Conservation (phyloP, 345 rosid genomes). For the Populus nigra region DNA sequence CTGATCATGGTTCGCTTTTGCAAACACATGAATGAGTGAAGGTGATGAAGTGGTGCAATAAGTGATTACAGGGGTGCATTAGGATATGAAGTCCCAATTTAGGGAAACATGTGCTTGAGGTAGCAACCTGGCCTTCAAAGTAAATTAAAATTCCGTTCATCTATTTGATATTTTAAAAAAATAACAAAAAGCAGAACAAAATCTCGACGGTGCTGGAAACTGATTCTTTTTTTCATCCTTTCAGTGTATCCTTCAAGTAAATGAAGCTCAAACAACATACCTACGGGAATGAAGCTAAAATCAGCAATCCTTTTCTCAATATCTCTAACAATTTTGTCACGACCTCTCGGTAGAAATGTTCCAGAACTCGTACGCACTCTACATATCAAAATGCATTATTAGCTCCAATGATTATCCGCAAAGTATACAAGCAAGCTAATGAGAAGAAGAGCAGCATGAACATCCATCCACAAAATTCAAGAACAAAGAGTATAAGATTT, state of each 20-base stretch:
- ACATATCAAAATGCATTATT: constrained; percentile 10
- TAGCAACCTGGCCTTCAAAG: background rate
- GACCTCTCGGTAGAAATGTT: constrained; percentile 74
- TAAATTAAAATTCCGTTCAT: background rate
- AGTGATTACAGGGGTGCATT: background rate
- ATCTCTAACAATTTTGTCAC: constrained; percentile 62
- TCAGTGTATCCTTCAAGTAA: background rate
- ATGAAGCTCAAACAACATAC: constrained; percentile 41
- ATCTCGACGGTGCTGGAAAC: background rate
- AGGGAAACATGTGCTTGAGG: background rate
- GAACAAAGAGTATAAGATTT: background rate
- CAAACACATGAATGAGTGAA: background rate
- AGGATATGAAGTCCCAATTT: background rate
- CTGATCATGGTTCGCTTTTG: background rate
- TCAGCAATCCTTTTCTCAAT: constrained; percentile 89
- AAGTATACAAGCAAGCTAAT: background rate
- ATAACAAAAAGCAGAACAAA: background rate
- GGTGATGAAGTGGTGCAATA: background rate
- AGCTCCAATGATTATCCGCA: background rate
- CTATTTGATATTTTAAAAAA: background rate
- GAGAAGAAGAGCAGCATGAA: constrained; percentile 5
- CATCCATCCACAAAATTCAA: background rate
- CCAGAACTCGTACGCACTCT: constrained; percentile 95
- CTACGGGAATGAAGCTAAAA: constrained; percentile 82
- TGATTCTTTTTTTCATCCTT: background rate